phyloP scores from a whole-genome alignment of 2,329 filamentous ascomycete species.

The Epichloe scottii region DNA sequence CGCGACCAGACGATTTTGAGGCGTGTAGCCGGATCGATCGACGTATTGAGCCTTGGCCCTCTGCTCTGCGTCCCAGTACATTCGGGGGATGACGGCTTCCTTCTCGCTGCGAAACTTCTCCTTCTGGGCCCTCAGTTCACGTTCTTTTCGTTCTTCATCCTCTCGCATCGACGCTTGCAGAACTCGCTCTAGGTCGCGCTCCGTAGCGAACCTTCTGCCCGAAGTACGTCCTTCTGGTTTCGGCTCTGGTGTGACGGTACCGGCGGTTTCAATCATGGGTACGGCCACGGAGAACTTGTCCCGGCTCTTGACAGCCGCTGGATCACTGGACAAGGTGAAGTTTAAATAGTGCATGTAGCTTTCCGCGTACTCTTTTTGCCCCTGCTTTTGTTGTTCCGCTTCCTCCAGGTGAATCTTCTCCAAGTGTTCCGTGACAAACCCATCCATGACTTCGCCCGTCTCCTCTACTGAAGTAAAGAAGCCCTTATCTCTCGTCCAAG shows the following conservation, averaged over 20 bases:
- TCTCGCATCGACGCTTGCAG: slow-evolving; percentile 59
- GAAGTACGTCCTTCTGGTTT: slow-evolving; percentile 43
- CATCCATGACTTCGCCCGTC: slow-evolving; percentile 25
- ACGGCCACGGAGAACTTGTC: slow-evolving; percentile 36
- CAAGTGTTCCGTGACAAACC: slow-evolving; percentile 34
- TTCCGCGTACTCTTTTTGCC: slow-evolving; percentile 29
- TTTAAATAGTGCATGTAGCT: slow-evolving; percentile 40
- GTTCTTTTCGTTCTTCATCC: slow-evolving; percentile 57
- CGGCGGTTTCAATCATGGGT: slow-evolving; percentile 21
- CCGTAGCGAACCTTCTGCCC: slow-evolving; percentile 50
- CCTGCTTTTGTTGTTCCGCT: slow-evolving; percentile 24
- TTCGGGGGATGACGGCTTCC: slow-evolving; percentile 61
- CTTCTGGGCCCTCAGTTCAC: slow-evolving; percentile 50
- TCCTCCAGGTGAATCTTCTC: slow-evolving; percentile 27
- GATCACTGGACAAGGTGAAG: slow-evolving; percentile 44
- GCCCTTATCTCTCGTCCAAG: slow-evolving; percentile 35
- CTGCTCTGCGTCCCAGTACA: slow-evolving; percentile 52
- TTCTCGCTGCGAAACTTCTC: slow-evolving; percentile 64
- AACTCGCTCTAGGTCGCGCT: slow-evolving; percentile 60
- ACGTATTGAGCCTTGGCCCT: slow-evolving; percentile 45
- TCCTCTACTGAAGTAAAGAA: slow-evolving; percentile 29
- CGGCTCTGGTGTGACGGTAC: slow-evolving; percentile 35
- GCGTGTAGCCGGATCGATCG: slow-evolving; percentile 53
- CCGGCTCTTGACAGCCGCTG: slow-evolving; percentile 40
- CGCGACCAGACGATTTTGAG: slow-evolving; percentile 53